Evolutionary conservation across 148 eudicot genomes (phyloP).

Genomic region (Cornus controversa): DNA sequence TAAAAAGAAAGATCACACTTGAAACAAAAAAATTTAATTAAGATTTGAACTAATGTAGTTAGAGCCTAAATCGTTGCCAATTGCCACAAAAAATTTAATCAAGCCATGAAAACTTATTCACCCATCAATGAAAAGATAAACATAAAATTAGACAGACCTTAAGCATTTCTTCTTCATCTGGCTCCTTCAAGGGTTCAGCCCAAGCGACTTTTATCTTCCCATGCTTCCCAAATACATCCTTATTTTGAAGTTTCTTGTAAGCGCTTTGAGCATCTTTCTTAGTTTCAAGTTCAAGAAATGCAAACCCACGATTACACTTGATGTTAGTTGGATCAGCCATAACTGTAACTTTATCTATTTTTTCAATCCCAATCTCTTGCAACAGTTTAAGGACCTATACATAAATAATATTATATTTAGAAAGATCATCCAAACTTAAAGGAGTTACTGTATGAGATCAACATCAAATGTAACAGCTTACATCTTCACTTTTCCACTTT

Average conservation of each 20-base stretch:
- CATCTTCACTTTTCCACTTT: slow-evolving; percentile 64
- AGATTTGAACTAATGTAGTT: background rate
- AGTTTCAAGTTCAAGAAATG: slow-evolving; percentile 67
- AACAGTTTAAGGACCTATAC: slow-evolving; percentile 45
- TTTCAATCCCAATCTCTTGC: slow-evolving; percentile 46
- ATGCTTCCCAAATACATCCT: slow-evolving; percentile 40
- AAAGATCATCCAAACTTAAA: background rate
- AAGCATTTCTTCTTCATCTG: slow-evolving; percentile 53
- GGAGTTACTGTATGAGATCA: background rate
- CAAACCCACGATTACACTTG: slow-evolving; percentile 63
- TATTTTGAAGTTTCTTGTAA: slow-evolving; percentile 55
- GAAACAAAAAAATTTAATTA: background rate
- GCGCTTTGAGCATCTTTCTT: slow-evolving; percentile 57
- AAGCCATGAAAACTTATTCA: background rate
- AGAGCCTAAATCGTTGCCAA: background rate
- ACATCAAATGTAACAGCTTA: slow-evolving; percentile 25
- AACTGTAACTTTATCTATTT: slow-evolving; percentile 56
- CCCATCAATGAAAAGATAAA: background rate
- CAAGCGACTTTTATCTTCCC: slow-evolving; percentile 52
- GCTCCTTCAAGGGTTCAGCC: slow-evolving; percentile 65
- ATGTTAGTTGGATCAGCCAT: slow-evolving; percentile 51
- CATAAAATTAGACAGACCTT: slow-evolving; percentile 36
- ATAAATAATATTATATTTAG: slow-evolving; percentile 7
- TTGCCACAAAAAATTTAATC: background rate
- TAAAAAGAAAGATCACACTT: no score